These are phyloP conservation scores for Tuber aestivum DNA, from an alignment of 495 filamentous ascomycete species.

Conservation along the genomic window DNA sequence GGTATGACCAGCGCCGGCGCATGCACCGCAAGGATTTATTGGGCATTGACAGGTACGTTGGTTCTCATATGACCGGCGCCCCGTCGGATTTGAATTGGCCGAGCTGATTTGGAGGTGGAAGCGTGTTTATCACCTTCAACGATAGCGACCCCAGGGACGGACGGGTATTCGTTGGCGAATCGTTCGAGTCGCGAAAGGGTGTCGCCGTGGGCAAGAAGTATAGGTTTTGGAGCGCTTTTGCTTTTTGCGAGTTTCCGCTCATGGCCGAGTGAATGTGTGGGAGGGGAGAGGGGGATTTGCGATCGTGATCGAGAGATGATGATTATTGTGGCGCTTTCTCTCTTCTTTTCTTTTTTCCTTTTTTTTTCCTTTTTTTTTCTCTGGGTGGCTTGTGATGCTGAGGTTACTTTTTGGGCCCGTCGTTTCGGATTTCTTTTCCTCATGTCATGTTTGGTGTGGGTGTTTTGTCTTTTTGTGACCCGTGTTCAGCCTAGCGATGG, in stretches of 20 bases:
- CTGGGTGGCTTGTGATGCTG: constrained; percentile 2
- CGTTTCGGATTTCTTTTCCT: neutral
- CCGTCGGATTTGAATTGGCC: neutral
- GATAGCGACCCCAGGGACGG: constrained; percentile 7
- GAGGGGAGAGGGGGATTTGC: neutral
- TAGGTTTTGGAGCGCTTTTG: constrained; percentile 34
- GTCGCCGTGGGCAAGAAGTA: constrained; percentile 15
- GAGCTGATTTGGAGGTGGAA: neutral
- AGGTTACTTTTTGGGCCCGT: neutral
- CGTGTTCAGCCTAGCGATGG: too few species aligned
- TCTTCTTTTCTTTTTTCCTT: neutral
- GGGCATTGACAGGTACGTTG: constrained; percentile 27
- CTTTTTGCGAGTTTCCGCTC: constrained; percentile 16
- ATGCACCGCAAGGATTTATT: constrained; percentile 25
- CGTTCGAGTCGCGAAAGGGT: constrained; percentile 16
- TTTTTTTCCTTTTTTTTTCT: neutral
- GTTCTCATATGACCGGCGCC: neutral
- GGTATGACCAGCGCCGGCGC: constrained; percentile 14
- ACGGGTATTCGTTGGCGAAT: constrained; percentile 14
- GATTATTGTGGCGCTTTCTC: neutral
- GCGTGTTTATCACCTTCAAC: constrained; percentile 17
- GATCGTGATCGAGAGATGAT: neutral
- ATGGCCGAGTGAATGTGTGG: neutral
- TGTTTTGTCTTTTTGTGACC: neutral
- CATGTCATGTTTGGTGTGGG: neutral